phyloP scores from a whole-genome alignment of 179 eudicot species.

The Dionaea muscipula region DNA sequence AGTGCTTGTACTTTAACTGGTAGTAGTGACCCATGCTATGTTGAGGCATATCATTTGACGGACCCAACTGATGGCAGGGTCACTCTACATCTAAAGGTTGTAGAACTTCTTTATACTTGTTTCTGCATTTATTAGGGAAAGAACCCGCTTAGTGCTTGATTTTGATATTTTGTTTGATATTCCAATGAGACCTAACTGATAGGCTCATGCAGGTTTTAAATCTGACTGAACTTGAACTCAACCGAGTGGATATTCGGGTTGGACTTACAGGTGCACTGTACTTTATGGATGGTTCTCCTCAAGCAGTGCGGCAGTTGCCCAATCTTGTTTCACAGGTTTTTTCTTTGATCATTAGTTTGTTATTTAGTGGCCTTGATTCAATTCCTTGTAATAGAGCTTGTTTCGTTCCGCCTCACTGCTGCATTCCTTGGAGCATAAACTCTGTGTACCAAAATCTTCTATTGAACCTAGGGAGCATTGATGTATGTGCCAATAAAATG shows the following conservation, averaged over 20 bases:
- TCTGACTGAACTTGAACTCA: slow-evolving; percentile 84
- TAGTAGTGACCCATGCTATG: slow-evolving; percentile 96
- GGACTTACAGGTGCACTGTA: slow-evolving; percentile 85
- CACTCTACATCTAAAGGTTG: slow-evolving; percentile 87
- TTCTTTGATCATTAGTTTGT: slow-evolving; percentile 4
- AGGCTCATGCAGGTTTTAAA: slow-evolving; percentile 62
- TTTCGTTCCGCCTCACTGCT: too few species aligned
- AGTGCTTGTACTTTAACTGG: slow-evolving; percentile 75
- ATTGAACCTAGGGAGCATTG: too few species aligned
- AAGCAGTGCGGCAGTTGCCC: slow-evolving; percentile 93
- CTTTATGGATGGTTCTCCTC: slow-evolving; percentile 98
- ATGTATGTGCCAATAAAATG: too few species aligned
- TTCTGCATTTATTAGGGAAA: background rate
- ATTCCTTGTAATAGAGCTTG: too few species aligned
- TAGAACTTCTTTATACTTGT: slow-evolving; percentile 2
- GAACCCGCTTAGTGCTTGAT: background rate
- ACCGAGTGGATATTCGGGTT: slow-evolving; percentile 81
- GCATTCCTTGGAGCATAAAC: too few species aligned
- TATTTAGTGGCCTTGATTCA: background rate
- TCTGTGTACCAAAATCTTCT: too few species aligned
- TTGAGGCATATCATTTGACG: slow-evolving; percentile 90
- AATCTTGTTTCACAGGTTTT: slow-evolving; percentile 83
- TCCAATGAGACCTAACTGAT: slow-evolving; percentile 13
- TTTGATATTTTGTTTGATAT: too few species aligned
- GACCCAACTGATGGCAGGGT: slow-evolving; percentile 94